phyloP scores from a whole-genome alignment of 345 rosid species.

The Turnera subulata region DNA sequence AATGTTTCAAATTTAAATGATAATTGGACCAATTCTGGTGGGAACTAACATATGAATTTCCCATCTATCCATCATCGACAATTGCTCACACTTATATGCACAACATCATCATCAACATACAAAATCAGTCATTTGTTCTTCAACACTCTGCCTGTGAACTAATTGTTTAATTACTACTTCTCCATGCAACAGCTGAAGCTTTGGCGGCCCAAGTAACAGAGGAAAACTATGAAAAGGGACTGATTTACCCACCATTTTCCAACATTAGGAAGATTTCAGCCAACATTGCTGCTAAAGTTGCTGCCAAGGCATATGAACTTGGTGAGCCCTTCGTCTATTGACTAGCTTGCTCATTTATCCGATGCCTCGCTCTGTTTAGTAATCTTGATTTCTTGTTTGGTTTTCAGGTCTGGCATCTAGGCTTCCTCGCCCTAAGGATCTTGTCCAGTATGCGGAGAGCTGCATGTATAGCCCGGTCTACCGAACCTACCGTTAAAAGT shows the following conservation, averaged over 20 bases:
- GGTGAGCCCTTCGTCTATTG: slow-evolving; percentile 40
- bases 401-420: slow-evolving; percentile 73
- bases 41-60: not conserved
- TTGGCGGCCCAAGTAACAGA: slow-evolving; percentile 73
- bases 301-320: slow-evolving; percentile 88
- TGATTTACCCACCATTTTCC: slow-evolving; percentile 89
- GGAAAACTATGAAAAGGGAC: slow-evolving; percentile 63
- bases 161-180: not conserved
- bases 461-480: slow-evolving; percentile 94
- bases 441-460: slow-evolving; percentile 79
- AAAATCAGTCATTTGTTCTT: too few relatives aligned
- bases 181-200: slow-evolving; percentile 68
- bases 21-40: too few relatives aligned
- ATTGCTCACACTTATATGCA: too few relatives aligned
- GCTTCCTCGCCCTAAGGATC: slow-evolving; percentile 83
- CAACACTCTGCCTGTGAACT: too few relatives aligned
- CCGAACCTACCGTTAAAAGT: slow-evolving; percentile 66
- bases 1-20: too few relatives aligned
- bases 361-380: not conserved
- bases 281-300: slow-evolving; percentile 78
- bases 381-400: slow-evolving; percentile 2
- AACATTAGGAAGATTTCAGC: slow-evolving; percentile 91
- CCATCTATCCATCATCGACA: too few relatives aligned
- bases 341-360: not conserved
- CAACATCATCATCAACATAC: too few relatives aligned